Evolutionary conservation across 371 early-diverging fungal species (phyloP), one percentile per base, ranked within the genome.

Genomic region (Mucor saturninus): DNA sequence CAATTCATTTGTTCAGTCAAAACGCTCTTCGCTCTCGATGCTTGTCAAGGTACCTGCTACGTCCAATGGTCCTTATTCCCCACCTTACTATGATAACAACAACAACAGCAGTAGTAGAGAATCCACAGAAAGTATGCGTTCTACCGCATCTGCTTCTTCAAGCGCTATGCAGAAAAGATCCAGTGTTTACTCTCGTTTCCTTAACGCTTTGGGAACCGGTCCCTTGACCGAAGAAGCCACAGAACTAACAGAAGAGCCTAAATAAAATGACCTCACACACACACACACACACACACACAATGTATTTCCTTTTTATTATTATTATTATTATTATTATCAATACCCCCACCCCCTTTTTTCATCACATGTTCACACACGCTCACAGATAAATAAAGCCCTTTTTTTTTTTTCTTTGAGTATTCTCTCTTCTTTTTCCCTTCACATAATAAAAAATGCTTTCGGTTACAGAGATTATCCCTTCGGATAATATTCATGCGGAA

Each of bases 171-270:
- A 57, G 9, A 81, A 81, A 45, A 68, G 81, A 38, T 71, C 81
- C 1, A 81, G 80, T 57, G 70, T 80, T 61, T 80, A 80, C 43
- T 66, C 76, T 46, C 65, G 80, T 13, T 59, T 79, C 29, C 63
- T 74, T 58, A 67, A 64, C 42, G 64, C 68, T 9, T 55, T 74
- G 11, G 65, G 68, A 13, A 46, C 62, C 7, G 61, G 62, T 21
- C 56, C 68, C 40, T 29, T 62, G 7, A 30, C 69, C 11, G 69
- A 65, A 59, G 59, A 60, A 56, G 49, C 56, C 9, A 56, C 40
- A 35, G 67, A 54, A 50, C 43, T 56, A 1, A 48, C 37, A 38
- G 61, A 64, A 56, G 42, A 50, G 37, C 13, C 39, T 11, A 45
- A 26, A 43, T 50, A 50, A 50, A 26, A 21, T 21, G 21, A 21